A percentile compares a stretch with the other conserved stretches of the same genome.
Evolutionary conservation across 208 protist genomes (phyloP).

Genomic region (Crithidia sp.): DNA sequence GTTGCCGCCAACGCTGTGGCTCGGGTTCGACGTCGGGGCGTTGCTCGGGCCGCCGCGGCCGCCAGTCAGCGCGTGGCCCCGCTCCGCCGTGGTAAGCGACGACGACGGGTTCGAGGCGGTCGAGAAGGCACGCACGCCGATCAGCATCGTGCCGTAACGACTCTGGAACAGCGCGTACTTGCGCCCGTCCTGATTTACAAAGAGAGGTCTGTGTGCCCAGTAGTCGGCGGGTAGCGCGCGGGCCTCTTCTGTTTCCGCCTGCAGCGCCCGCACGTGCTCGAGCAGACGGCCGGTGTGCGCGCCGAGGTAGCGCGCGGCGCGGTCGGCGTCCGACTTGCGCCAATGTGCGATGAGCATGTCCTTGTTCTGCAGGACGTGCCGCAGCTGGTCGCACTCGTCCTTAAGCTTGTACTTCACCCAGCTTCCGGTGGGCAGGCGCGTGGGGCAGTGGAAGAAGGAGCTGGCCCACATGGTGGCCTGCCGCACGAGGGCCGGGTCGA

Average conservation of each 20-base stretch:
- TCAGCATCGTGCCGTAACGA: constrained; percentile 71
- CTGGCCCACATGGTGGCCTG: constrained; percentile 75
- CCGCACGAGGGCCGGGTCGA: constrained; percentile 47
- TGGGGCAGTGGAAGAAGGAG: constrained; percentile 69
- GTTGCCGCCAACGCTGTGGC: constrained; percentile 5
- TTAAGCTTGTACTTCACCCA: constrained; percentile 92
- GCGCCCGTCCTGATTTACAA: constrained; percentile 68
- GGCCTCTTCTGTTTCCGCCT: constrained; percentile 69
- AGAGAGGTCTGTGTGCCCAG: constrained; percentile 45
- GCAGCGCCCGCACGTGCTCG: constrained; percentile 62
- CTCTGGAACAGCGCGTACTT: constrained; percentile 70
- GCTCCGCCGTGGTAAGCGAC: not conserved
- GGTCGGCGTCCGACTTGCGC: constrained; percentile 45
- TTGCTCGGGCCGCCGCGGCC: not conserved
- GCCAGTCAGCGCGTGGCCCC: not conserved
- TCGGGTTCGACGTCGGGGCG: not conserved
- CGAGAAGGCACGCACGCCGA: constrained; percentile 60
- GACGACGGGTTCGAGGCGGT: not conserved
- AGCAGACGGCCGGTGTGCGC: constrained; percentile 51
- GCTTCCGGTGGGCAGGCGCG: constrained; percentile 32
- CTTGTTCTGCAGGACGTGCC: constrained; percentile 78
- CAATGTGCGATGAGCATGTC: constrained; percentile 77
- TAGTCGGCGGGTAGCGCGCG: constrained; percentile 44
- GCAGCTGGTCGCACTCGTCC: constrained; percentile 76
- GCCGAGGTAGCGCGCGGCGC: constrained; percentile 59